Evolutionary conservation across 176 grass and related monocot genomes (phyloP).

Genomic region (Coix lacrymajobi): DNA sequence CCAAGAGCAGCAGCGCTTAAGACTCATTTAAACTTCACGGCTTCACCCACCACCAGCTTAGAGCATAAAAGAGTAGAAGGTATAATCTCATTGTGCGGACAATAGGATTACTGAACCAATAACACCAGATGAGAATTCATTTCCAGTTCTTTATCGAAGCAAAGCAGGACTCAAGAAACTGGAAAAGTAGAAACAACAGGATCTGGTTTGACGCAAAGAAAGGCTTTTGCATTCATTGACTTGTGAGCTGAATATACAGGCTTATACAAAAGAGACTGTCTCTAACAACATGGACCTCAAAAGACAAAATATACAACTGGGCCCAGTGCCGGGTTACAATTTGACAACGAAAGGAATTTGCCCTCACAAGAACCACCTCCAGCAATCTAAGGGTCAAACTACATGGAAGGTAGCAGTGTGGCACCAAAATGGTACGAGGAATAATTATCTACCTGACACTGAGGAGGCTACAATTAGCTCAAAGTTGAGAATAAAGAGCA

Average conservation of each 20-base stretch:
- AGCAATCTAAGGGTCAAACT: slow-evolving; percentile 27
- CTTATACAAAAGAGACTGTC: slow-evolving; percentile 22
- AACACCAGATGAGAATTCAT: background rate
- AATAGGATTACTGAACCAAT: background rate
- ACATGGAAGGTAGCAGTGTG: slow-evolving; percentile 15
- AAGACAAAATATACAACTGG: slow-evolving; percentile 38
- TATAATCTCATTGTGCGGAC: background rate
- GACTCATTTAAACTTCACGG: no score
- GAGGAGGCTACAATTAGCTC: slow-evolving; percentile 50
- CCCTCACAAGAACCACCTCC: slow-evolving; percentile 22
- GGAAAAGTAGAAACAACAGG: background rate
- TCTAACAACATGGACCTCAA: slow-evolving; percentile 37
- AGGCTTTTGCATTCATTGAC: slow-evolving; percentile 34
- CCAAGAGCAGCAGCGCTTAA: background rate
- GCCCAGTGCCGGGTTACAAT: slow-evolving; percentile 31
- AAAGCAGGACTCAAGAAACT: background rate
- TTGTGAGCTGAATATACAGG: slow-evolving; percentile 43
- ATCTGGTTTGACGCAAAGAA: background rate
- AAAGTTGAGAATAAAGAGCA: slow-evolving; percentile 16
- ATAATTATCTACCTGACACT: slow-evolving; percentile 54
- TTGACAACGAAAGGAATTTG: slow-evolving; percentile 29
- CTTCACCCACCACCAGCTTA: background rate
- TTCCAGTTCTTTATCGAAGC: background rate
- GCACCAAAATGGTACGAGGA: slow-evolving; percentile 27
- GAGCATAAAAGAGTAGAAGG: background rate